Evolutionary conservation across 148 eudicot species (phyloP).

Genomic region (Drosera capensis): DNA sequence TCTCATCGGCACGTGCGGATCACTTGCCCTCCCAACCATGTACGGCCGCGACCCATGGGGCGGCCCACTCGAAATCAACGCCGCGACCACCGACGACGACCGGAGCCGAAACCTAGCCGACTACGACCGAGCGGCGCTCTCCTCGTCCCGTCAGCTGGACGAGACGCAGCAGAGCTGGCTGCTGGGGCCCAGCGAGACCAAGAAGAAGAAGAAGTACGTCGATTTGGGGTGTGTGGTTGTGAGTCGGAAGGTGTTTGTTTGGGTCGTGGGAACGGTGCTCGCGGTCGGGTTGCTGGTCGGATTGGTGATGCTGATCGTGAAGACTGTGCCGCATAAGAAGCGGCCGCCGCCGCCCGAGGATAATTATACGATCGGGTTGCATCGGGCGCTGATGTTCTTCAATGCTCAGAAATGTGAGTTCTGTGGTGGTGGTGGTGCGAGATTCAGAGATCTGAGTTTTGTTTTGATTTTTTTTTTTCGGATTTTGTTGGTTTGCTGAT

Average conservation of each 20-base stretch:
- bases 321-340: constrained; percentile 53
- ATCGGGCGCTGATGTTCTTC: constrained; percentile 88
- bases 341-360: constrained; percentile 47
- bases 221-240: constrained; percentile 88
- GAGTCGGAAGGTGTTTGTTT: constrained; percentile 61
- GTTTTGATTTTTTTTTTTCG: too few species aligned
- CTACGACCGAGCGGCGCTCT: constrained; percentile 2
- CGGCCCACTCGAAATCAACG: constrained; percentile 66
- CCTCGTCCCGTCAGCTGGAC: not conserved
- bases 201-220: constrained; percentile 86
- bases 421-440: too few species aligned
- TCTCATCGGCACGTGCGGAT: too few species aligned
- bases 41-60: constrained; percentile 99
- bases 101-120: constrained; percentile 45
- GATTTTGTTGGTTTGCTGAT: too few species aligned
- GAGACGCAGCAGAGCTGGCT: constrained; percentile 1
- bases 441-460: too few species aligned
- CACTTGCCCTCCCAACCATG: too few species aligned
- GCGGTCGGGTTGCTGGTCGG: constrained; percentile 48
- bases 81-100: constrained; percentile 88
- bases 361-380: constrained; percentile 67
- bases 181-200: not conserved
- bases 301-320: constrained; percentile 46
- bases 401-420: constrained; percentile 79
- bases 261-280: constrained; percentile 56